Conservation (phyloP, 768 basidiomycete species). For the Pulveroboletus sp. region DNA sequence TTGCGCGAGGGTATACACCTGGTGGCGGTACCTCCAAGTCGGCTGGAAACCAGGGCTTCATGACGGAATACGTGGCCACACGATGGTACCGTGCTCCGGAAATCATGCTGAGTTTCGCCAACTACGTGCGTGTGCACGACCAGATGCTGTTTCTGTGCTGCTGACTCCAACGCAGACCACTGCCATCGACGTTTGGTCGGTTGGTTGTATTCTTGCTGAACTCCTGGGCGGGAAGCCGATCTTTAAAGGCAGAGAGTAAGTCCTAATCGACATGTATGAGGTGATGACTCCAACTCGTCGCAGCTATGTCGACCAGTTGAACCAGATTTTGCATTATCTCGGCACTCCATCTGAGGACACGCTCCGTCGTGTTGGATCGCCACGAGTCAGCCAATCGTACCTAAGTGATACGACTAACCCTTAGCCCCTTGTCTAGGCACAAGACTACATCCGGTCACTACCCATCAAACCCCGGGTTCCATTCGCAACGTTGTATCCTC, state of each 20-base stretch:
- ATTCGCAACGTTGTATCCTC: conserved; percentile 88
- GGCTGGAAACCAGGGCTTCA: conserved; percentile 86
- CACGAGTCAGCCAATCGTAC: conserved; percentile 55
- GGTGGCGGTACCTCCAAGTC: conserved; percentile 69
- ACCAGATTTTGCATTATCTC: conserved; percentile 97
- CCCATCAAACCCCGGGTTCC: conserved; percentile 95
- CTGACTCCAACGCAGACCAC: conserved; percentile 54
- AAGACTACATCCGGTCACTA: conserved; percentile 96
- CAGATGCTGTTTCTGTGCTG: not conserved
- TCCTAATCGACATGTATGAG: conserved; percentile 4
- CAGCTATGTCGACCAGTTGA: conserved; percentile 97
- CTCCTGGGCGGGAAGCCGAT: conserved; percentile 90
- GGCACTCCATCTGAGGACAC: conserved; percentile 98
- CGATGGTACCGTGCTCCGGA: conserved; percentile 98
- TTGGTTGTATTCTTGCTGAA: conserved; percentile 94
- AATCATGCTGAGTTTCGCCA: conserved; percentile 97
- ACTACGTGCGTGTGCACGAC: conserved; percentile 59
- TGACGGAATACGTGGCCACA: conserved; percentile 99
- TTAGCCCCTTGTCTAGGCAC: conserved; percentile 54
- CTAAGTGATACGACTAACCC: not conserved
- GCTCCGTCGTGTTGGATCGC: conserved; percentile 90
- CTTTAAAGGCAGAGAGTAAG: conserved; percentile 95
- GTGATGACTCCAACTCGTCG: conserved; percentile 1
- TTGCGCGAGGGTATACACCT: conserved; percentile 90
- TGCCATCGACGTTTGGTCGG: conserved; percentile 93